These are phyloP conservation scores for Ustilago lituana DNA, from an alignment of 1,284 basidiomycete species.

Conservation along the genomic window DNA sequence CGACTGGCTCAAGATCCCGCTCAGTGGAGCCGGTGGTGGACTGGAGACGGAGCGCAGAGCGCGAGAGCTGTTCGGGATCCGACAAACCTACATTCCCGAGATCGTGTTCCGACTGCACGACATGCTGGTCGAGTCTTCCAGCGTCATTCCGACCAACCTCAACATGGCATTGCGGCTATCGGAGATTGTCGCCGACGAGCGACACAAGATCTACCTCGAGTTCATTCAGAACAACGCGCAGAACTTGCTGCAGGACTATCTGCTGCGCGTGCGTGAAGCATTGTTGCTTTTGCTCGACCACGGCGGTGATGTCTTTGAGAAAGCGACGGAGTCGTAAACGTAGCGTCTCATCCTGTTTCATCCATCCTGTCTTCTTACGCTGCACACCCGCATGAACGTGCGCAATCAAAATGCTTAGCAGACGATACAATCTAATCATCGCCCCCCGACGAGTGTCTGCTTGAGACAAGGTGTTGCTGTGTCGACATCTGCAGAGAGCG, in stretches of 20 bases:
- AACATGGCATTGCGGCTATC: slow-evolving; percentile 79
- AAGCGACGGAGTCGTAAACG: slow-evolving; percentile 29
- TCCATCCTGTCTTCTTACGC: no score
- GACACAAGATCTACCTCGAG: slow-evolving; percentile 86
- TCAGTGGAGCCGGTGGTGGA: slow-evolving; percentile 28
- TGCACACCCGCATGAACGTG: no score
- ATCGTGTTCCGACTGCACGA: slow-evolving; percentile 85
- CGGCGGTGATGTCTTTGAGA: slow-evolving; percentile 45
- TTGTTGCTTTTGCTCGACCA: slow-evolving; percentile 40
- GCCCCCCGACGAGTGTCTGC: no score
- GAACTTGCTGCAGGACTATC: slow-evolving; percentile 58
- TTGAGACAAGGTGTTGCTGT: no score
- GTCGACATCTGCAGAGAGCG: no score
- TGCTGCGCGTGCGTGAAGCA: slow-evolving; percentile 59
- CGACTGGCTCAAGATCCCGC: slow-evolving; percentile 70
- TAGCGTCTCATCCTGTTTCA: not conserved
- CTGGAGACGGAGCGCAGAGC: slow-evolving; percentile 72
- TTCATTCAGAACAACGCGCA: slow-evolving; percentile 74
- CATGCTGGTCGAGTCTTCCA: slow-evolving; percentile 76
- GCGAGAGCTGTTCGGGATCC: slow-evolving; percentile 79
- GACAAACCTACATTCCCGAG: slow-evolving; percentile 90
- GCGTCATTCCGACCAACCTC: slow-evolving; percentile 78
- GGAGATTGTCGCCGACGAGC: slow-evolving; percentile 86
- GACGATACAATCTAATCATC: no score
- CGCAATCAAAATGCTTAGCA: no score